Conservation (phyloP, 2,329 filamentous ascomycete species). For the Aspergillus pseudoterreus region DNA sequence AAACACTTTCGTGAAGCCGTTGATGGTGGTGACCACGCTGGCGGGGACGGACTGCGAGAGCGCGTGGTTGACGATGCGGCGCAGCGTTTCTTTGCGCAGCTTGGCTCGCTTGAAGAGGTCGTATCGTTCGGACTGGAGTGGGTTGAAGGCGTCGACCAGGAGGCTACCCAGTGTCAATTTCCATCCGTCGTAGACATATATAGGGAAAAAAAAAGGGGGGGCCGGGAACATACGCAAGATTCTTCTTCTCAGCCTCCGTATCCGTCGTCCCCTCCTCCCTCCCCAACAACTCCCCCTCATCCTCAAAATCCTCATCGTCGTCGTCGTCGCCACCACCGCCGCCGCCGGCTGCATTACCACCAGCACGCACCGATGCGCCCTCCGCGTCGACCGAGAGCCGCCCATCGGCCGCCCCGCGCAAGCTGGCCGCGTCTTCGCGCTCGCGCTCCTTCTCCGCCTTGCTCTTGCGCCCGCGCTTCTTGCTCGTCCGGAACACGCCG, state of each 20-base stretch:
- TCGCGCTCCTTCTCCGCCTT: conserved; percentile 37
- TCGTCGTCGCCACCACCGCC: conserved; percentile 49
- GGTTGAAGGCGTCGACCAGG: conserved; percentile 46
- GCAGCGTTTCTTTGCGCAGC: conserved; percentile 48
- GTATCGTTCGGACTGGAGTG: conserved; percentile 46
- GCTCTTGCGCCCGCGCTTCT: conserved; percentile 37
- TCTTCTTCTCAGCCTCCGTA: conserved; percentile 51
- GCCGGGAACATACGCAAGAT: conserved; percentile 41
- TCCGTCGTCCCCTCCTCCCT: conserved; percentile 45
- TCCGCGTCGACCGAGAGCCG: conserved; percentile 32
- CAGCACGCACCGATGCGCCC: conserved; percentile 29
- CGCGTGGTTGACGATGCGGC: conserved; percentile 62
- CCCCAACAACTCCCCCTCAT: conserved; percentile 44
- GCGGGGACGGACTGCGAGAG: conserved; percentile 64
- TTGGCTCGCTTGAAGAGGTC: conserved; percentile 49
- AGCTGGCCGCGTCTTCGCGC: conserved; percentile 28
- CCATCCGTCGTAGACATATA: neutral
- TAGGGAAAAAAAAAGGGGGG: neutral
- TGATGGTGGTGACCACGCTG: conserved; percentile 61
- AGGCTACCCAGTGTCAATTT: conserved; percentile 27
- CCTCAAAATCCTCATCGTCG: conserved; percentile 49
- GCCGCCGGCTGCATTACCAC: conserved; percentile 43
- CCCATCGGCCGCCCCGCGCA: conserved; percentile 23
- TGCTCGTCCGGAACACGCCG: conserved; percentile 30
- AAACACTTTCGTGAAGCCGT: conserved; percentile 64